phyloP scores from a whole-genome alignment of 2,329 filamentous ascomycete genomes.

The Colletotrichum cordylinicola region DNA sequence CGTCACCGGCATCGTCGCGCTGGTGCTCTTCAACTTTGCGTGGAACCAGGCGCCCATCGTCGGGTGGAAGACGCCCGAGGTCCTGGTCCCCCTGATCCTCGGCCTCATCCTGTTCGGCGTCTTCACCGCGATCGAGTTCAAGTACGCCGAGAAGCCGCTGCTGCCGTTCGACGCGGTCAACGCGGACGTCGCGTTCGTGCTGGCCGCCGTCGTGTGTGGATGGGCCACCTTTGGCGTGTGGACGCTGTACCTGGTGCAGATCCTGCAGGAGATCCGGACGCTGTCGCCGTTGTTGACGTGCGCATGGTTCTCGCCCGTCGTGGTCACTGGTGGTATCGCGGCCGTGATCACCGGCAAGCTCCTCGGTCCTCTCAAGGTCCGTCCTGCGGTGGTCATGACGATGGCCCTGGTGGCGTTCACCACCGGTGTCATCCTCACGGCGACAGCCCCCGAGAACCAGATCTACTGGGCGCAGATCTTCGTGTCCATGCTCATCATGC shows the following conservation, averaged over 20 bases:
- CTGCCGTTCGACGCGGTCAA: constrained; percentile 60
- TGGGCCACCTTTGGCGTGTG: constrained; percentile 62
- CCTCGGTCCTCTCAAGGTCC: constrained; percentile 40
- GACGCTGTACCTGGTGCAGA: constrained; percentile 56
- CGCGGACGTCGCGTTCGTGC: constrained; percentile 58
- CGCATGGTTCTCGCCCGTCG: constrained; percentile 50
- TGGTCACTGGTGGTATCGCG: constrained; percentile 48
- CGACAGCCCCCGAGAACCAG: constrained; percentile 56
- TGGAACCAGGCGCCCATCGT: constrained; percentile 69
- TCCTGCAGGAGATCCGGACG: constrained; percentile 50
- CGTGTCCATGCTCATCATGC: constrained; percentile 61
- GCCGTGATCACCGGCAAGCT: constrained; percentile 49
- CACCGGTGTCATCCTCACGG: constrained; percentile 46
- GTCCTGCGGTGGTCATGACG: constrained; percentile 47
- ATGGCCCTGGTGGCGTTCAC: constrained; percentile 50
- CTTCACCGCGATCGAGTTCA: constrained; percentile 64
- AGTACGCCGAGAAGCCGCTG: constrained; percentile 53
- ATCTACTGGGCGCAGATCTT: constrained; percentile 71
- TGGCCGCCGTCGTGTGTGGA: constrained; percentile 58
- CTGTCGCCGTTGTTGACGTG: constrained; percentile 47
- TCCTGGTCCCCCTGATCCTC: constrained; percentile 62
- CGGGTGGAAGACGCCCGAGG: constrained; percentile 62
- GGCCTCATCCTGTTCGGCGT: constrained; percentile 57
- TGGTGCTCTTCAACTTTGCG: constrained; percentile 70
- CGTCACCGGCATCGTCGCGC: constrained; percentile 53